phyloP scores from a whole-genome alignment of 2,329 filamentous ascomycete genomes.

The Seiridium unicorne region DNA sequence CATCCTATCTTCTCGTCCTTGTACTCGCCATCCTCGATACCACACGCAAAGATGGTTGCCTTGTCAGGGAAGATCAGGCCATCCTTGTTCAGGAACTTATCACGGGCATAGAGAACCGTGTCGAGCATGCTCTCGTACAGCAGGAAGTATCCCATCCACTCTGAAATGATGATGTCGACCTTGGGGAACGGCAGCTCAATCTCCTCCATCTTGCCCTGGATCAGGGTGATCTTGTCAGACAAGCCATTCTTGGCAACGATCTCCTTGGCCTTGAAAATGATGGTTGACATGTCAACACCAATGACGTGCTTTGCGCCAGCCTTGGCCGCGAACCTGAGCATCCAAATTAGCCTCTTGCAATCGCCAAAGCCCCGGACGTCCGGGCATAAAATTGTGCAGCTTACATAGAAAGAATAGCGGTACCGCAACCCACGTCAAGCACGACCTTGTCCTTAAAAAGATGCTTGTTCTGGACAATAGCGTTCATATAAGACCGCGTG shows the following conservation, averaged over 20 bases:
- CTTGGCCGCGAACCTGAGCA: slow-evolving; percentile 84
- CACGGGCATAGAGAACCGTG: slow-evolving; percentile 93
- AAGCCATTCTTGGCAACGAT: slow-evolving; percentile 92
- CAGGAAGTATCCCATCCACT: slow-evolving; percentile 99
- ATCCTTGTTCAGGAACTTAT: slow-evolving; percentile 82
- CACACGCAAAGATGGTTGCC: slow-evolving; percentile 94
- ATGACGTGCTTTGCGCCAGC: slow-evolving; percentile 98
- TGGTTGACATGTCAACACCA: slow-evolving; percentile 98
- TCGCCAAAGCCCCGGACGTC: too few species aligned
- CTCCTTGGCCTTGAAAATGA: slow-evolving; percentile 96
- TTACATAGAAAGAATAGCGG: slow-evolving; percentile 97
- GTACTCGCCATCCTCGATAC: slow-evolving; percentile 98
- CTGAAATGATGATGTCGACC: slow-evolving; percentile 99
- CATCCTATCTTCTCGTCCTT: slow-evolving; percentile 99
- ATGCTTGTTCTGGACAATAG: slow-evolving; percentile 96
- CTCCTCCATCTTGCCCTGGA: slow-evolving; percentile 99
- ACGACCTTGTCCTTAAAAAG: slow-evolving; percentile 82
- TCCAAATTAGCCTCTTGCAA: too few species aligned
- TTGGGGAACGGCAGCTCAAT: slow-evolving; percentile 89
- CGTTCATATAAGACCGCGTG: slow-evolving; percentile 93
- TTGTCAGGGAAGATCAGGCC: slow-evolving; percentile 98
- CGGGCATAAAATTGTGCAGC: slow-evolving; percentile 24
- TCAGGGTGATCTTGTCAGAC: slow-evolving; percentile 91
- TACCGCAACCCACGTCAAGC: slow-evolving; percentile 96
- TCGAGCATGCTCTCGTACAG: slow-evolving; percentile 99